These are phyloP conservation scores for Kodamaea lidongshanica DNA, from an alignment of 805 yeast species.

Conservation along the genomic window DNA sequence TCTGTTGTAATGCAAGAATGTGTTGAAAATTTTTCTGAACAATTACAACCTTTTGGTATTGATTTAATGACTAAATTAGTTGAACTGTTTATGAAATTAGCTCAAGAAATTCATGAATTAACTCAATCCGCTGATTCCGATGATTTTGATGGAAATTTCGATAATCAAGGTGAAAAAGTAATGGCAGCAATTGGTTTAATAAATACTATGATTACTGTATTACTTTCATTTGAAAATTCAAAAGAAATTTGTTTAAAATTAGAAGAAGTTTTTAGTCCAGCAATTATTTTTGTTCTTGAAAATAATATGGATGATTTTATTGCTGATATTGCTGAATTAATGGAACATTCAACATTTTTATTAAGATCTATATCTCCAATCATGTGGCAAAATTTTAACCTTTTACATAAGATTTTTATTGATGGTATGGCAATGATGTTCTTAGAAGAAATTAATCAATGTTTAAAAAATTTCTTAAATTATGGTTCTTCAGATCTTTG, in stretches of 20 bases:
- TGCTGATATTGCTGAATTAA: slow-evolving; percentile 68
- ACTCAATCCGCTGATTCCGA: slow-evolving; percentile 32
- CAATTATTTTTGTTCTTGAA: slow-evolving; percentile 58
- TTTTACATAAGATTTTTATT: slow-evolving; percentile 29
- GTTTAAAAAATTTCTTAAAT: slow-evolving; percentile 67
- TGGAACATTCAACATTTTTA: slow-evolving; percentile 42
- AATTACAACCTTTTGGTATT: slow-evolving; percentile 45
- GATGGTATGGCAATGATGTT: slow-evolving; percentile 54
- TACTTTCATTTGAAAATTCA: slow-evolving; percentile 78
- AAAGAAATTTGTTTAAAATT: slow-evolving; percentile 55
- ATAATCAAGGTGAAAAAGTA: slow-evolving; percentile 55
- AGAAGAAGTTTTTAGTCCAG: slow-evolving; percentile 64
- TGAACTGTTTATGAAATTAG: slow-evolving; percentile 24
- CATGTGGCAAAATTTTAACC: slow-evolving; percentile 69
- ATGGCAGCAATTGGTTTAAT: slow-evolving; percentile 78
- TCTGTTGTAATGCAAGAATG: slow-evolving; percentile 93
- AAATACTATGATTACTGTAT: slow-evolving; percentile 74
- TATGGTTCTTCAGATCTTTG: slow-evolving; percentile 38
- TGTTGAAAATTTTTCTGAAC: slow-evolving; percentile 81
- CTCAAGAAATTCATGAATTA: slow-evolving; percentile 47
- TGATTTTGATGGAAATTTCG: slow-evolving; percentile 19
- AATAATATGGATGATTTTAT: slow-evolving; percentile 67
- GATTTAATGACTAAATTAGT: slow-evolving; percentile 23
- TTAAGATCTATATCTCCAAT: slow-evolving; percentile 44
- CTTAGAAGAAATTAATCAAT: slow-evolving; percentile 69